Evolutionary conservation across 306 rosid genomes (phyloP), one percentile per base, ranked within the genome.

Genomic region (Prinsepia uniflora): DNA sequence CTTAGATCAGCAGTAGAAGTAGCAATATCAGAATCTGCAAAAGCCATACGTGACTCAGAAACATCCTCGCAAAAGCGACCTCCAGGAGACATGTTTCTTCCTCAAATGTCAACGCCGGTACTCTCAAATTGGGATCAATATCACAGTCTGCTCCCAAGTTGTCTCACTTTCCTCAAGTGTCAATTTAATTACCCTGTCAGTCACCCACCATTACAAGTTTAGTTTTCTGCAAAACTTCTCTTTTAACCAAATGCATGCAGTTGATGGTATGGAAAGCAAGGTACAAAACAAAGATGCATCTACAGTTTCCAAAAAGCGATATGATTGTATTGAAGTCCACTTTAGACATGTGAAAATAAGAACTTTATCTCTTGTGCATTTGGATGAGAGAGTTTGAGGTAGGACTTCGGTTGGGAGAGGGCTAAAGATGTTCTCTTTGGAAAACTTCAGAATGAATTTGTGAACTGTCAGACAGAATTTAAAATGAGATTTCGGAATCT

Each of bases 11-110:
- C 60, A 71, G 57, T 67, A 6, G 84, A 74, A 67, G 80, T 70
- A 47, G 62, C 63, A 61, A 63, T 47, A 76, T 82, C 75, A 6
- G 67, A 72, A 82, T 79, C 86, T 10, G 62, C 69, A 15, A 42
- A 81, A 39, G 81, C 11, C 71, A 70, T 57, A 49, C 46, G 57
- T n/a, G 72, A 49, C 55, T 84, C 86, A 0, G 68, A 55, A 67
- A 68, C 74, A 71, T 82, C 86, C 12, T 74, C 66, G 76, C 79
- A 71, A 65, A 80, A 76, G 74, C 78, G 72, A 40, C 82, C 76
- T 50, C 82, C 76, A 65, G 57, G 68, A 72, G 72, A 79, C 79
- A 77, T 73, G 60, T 17, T 72, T 75, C 77, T 72, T 62, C 83
- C 74, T 72, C 30, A 74, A 76, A 63, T 68, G 30, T 30, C 47